These are phyloP conservation scores for Inga leiocalycina DNA, from an alignment of 306 rosid genomes.

Conservation along the genomic window DNA sequence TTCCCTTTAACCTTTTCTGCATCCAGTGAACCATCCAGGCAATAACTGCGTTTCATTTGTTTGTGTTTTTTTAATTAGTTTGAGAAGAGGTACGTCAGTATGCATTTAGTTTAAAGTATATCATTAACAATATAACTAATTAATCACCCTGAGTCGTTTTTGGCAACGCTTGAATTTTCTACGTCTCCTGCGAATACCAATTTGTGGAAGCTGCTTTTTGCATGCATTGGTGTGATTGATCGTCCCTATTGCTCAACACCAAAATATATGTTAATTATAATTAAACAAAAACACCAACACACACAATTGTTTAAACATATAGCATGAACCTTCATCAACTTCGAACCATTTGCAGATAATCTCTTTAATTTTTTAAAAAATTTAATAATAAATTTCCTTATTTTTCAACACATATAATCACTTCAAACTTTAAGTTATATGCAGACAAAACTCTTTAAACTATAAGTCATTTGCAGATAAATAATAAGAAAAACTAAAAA, in stretches of 20 bases:
- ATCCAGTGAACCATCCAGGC: conserved; percentile 68
- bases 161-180: conserved; percentile 41
- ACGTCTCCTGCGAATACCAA: conserved; percentile 67
- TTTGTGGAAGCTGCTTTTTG: conserved; percentile 47
- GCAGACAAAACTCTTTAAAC: no score
- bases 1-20: conserved; percentile 67
- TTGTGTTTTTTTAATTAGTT: neutral
- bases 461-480: no score
- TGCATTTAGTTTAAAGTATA: neutral
- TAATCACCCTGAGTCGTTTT: conserved; percentile 42
- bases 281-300: neutral
- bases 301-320: no score
- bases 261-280: neutral
- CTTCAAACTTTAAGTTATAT: no score
- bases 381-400: no score
- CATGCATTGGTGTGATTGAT: conserved; percentile 67
- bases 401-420: no score
- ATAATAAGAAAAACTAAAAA: no score
- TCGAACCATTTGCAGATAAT: no score
- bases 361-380: no score
- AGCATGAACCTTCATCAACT: no score
- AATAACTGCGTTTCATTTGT: conserved; percentile 56
- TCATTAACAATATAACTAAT: neutral
- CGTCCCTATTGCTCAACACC: conserved; percentile 59
- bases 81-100: neutral